Conservation (phyloP, 1,139 yeast genomes). For the Pneumocystis murina region DNA sequence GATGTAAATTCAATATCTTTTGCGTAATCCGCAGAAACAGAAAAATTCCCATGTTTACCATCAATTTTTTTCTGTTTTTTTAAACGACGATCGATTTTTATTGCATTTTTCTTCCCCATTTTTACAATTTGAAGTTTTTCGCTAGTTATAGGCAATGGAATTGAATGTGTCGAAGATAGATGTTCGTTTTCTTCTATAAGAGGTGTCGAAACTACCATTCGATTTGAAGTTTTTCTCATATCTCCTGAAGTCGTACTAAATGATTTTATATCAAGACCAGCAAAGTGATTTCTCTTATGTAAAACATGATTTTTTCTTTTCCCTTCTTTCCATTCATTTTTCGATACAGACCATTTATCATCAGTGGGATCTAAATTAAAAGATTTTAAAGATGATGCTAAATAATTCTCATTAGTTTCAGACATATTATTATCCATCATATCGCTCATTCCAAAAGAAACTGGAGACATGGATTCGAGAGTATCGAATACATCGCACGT, state of each 20-base stretch:
- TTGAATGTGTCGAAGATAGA: neutral
- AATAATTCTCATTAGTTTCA: neutral
- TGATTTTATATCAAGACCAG: neutral
- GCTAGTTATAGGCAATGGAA: neutral
- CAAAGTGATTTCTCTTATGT: neutral
- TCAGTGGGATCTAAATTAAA: neutral
- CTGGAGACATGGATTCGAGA: neutral
- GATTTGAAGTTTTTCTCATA: neutral
- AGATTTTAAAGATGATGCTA: neutral
- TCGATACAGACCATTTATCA: neutral
- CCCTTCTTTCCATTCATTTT: neutral
- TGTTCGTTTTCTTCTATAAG: neutral
- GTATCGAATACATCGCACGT: neutral
- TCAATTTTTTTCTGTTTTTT: neutral
- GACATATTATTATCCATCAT: neutral
- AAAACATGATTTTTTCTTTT: neutral
- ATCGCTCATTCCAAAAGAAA: neutral
- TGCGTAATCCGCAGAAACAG: neutral
- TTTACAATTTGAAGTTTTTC: neutral
- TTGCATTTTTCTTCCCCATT: neutral
- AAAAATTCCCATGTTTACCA: neutral
- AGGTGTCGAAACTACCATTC: neutral
- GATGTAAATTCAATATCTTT: neutral
- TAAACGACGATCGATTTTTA: neutral
- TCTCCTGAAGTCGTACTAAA: neutral